Base-by-base conservation (phyloP, 2,329 filamentous ascomycete genomes). In the Phialophora macrospora region DNA sequence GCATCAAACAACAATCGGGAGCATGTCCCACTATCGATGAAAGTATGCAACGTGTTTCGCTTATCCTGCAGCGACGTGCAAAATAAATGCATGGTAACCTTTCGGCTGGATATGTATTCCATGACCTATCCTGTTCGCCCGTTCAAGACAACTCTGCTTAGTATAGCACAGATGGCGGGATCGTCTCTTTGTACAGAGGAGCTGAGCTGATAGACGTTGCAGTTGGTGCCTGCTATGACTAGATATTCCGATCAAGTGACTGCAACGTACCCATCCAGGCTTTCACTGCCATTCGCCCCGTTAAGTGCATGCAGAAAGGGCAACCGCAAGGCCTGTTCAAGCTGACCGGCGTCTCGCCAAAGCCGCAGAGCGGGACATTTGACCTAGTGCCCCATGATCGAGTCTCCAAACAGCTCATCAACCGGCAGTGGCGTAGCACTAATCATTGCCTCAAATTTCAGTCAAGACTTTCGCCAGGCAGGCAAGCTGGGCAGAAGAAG, bases 291-390 rank as follows among this genome's bases (percentile, higher is more conserved):
- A 9, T 2, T 9, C 48, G 17, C 46, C 22, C 48, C 48, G 26
- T 57, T 34, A 59, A 59, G 56, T 59, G 41, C 56, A 7, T 59
- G 41, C 56, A 59, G 44, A 20, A 32, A 20, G 9, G 34, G 46
- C 46, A 56, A 56, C 14, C 17, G 17, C 41, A 59, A 59, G 56
- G 44, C 20, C 56, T 17, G 17, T 30, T 20, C 24, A 30, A 58
- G 56, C 56, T 59, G 56, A 59, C 56, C 56, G 56, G 56, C 56
- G 38, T 30, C 56, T 59, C 56, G 38, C 56, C 56, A 49, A 46
- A 26, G 56, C 26, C 56, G 46, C 56, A 24, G 26, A 20, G 12
- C 24, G 30, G 46, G 38, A 44, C 26, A 8, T 14, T 48, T 59
- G 41, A 59, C 56, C 41, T 59, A 59, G 38, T 32, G 22, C 41